Conservation (phyloP, 1,139 yeast species). For the Debaryomyces nepalensis region DNA sequence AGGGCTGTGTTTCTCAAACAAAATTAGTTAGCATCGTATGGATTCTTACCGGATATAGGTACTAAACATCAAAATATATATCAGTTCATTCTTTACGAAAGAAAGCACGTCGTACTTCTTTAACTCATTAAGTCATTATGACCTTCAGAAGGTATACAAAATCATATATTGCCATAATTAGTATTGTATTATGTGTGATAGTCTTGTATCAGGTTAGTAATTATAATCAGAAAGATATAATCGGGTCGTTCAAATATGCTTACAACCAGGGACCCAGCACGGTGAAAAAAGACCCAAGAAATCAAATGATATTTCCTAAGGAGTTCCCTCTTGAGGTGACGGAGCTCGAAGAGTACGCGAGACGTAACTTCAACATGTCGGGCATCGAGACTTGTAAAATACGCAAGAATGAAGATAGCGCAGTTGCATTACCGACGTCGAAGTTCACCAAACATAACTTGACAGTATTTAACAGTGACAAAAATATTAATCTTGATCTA, state of each 20-base stretch:
- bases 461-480: slow-evolving; percentile 23
- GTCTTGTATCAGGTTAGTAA: slow-evolving; percentile 11
- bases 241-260: slow-evolving; percentile 18
- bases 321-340: slow-evolving; percentile 21
- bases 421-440: slow-evolving; percentile 9
- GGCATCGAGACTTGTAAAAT: slow-evolving; percentile 7
- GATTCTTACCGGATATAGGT: not conserved
- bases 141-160: slow-evolving; percentile 6
- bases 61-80: not conserved
- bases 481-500: slow-evolving; percentile 23
- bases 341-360: slow-evolving; percentile 20
- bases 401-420: slow-evolving; percentile 6
- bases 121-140: not conserved
- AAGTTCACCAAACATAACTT: slow-evolving; percentile 23
- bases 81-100: not conserved
- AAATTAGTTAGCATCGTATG: slow-evolving; percentile 3
- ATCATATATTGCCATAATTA: slow-evolving; percentile 2
- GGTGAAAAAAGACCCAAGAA: slow-evolving; percentile 18
- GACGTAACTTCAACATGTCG: slow-evolving; percentile 12
- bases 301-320: slow-evolving; percentile 28
- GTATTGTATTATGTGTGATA: slow-evolving; percentile 8
- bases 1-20: slow-evolving; percentile 4
- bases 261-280: slow-evolving; percentile 18
- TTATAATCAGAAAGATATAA: slow-evolving; percentile 13
- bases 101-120: not conserved